Percentiles rank a stretch among this genome's conserved stretches.
phyloP scores from a whole-genome alignment of 2,329 filamentous ascomycete species.

The Fusarium graminum region DNA sequence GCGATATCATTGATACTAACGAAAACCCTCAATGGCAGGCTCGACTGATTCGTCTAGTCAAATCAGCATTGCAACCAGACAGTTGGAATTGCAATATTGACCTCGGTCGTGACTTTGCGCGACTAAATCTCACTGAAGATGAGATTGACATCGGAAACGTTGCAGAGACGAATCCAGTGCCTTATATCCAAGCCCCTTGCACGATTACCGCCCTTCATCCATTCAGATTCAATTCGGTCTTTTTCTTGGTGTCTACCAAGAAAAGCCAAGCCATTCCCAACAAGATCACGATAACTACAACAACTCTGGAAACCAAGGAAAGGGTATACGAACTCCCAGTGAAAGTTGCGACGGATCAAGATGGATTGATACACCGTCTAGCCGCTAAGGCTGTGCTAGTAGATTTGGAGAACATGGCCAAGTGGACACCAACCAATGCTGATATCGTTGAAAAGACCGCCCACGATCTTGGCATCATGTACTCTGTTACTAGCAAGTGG shows the following conservation, averaged over 20 bases:
- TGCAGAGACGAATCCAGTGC: not conserved
- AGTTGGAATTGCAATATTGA: not conserved
- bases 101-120: fast-evolving
- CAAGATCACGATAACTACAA: not conserved
- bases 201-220: not conserved
- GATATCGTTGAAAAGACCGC: fast-evolving
- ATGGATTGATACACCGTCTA: fast-evolving
- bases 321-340: fast-evolving
- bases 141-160: too few species aligned
- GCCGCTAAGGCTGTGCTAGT: fast-evolving
- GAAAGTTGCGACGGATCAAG: fast-evolving
- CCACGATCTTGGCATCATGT: fast-evolving
- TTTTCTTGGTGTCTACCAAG: too few species aligned
- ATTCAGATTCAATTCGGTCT: not conserved
- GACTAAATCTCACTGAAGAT: fast-evolving
- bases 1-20: not conserved
- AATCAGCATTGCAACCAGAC: fast-evolving
- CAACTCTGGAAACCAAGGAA: fast-evolving
- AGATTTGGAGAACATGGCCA: fast-evolving
- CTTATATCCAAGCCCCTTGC: not conserved
- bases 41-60: fast-evolving
- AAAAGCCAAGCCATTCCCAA: fast-evolving
- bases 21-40: not conserved
- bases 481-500: not conserved
- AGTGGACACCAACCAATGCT: fast-evolving